Base-by-base conservation (phyloP, 2,329 filamentous ascomycete genomes). In the Ophiostoma perfectum region DNA sequence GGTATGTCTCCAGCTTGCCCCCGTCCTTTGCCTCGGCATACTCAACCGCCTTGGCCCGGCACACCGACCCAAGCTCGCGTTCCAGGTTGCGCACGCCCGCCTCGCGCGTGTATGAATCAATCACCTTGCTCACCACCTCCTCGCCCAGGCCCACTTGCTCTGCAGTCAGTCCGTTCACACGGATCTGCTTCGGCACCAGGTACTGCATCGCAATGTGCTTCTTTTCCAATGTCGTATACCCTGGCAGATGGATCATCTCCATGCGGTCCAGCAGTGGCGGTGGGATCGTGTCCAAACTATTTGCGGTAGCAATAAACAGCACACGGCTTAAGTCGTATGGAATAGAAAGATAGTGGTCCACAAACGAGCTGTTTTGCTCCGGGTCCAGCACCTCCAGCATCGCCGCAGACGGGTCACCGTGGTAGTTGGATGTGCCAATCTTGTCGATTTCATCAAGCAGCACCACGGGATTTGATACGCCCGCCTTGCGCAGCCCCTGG, bases 331-430 rank as follows among this genome's bases (percentile, higher is more conserved):
- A 84, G 76, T 99, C 95, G 72, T 98, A 92, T 0, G 95, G 94
- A 71, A 97, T 93, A 75, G 93, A 93, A 77, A 99, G 87, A 77
- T 98, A 99, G 79, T 99, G 95, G 76, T 99, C 95, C 42, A 89
- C 91, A 79, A 99, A 99, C 9, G 88, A 90, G 78, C 96, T 86
- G 76, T 99, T 99, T 80, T 99, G 95, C 78, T 99, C 95, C 0
- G 95, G 95, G 75, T 99, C 95, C 63, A 99, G 83, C 11, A 99
- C 95, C 78, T 99, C 95, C 14, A 99, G 87, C 94, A 99, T 97
- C 8, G 95, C 95, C 36, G 95, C 95, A 27, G 92, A 96, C 3
- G 95, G 95, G 75, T 99, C 95, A 55, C 95, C 95, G 73, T 99
- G 93, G 77, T 95, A 90, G 77, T 94, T 98, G 47, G 92, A 88